These are phyloP conservation scores for Eucalyptus camaldulensis DNA, from an alignment of 345 rosid species.

Conservation along the genomic window DNA sequence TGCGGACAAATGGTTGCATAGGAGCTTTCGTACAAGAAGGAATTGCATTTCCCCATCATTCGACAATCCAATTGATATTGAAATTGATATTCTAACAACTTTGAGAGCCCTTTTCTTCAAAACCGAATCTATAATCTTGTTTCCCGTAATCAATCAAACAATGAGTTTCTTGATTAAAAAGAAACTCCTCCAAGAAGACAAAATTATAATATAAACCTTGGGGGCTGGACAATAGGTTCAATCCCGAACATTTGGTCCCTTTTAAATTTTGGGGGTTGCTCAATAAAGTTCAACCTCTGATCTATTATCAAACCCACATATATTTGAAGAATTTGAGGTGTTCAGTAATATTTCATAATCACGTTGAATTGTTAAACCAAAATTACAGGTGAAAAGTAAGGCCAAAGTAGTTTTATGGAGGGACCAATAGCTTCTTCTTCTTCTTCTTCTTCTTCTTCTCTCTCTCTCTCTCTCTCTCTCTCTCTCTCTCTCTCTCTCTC, in stretches of 20 bases:
- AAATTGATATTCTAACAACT: background rate
- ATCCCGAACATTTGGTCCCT: background rate
- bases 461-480: background rate
- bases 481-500: background rate
- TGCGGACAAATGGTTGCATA: background rate
- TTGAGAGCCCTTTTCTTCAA: background rate
- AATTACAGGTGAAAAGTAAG: background rate
- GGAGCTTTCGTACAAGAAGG: background rate
- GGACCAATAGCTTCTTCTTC: background rate
- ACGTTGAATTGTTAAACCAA: background rate
- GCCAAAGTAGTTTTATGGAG: background rate
- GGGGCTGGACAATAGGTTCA: background rate
- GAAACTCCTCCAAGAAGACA: background rate
- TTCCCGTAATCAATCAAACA: background rate
- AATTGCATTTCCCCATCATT: background rate
- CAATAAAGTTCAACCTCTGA: background rate
- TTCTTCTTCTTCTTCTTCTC: no score
- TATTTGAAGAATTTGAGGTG: background rate
- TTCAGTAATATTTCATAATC: background rate
- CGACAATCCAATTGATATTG: background rate
- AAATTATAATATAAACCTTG: background rate
- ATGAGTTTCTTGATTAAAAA: background rate
- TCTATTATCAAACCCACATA: background rate
- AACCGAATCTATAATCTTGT: background rate
- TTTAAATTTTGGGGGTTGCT: background rate